Conservation (phyloP, 2,329 filamentous ascomycete species). For the Tympanopsis confertula region DNA sequence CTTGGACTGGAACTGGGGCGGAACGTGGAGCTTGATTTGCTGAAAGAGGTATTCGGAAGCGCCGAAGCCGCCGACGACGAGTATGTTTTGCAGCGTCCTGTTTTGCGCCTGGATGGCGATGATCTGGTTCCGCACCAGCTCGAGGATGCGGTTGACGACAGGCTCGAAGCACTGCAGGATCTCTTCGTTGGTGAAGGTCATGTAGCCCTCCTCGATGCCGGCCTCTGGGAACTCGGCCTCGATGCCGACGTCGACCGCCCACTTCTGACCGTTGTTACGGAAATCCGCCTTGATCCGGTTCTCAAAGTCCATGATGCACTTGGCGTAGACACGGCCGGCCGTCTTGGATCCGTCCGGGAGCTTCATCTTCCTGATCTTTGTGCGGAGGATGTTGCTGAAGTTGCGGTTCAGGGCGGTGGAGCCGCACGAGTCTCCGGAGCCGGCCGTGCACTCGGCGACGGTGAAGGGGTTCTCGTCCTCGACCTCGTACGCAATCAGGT, state of each 20-base stretch:
- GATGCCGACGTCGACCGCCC: constrained; percentile 97
- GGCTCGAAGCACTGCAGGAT: constrained; percentile 98
- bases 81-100: constrained; percentile 81
- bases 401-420: constrained; percentile 97
- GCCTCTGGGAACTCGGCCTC: constrained; percentile 97
- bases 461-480: constrained; percentile 96
- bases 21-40: constrained; percentile 96
- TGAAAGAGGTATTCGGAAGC: constrained; percentile 98
- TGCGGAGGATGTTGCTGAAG: constrained; percentile 93
- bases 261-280: constrained; percentile 97
- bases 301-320: constrained; percentile 99
- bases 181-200: constrained; percentile 99
- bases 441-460: constrained; percentile 91
- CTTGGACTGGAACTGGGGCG: constrained; percentile 95
- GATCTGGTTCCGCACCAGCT: constrained; percentile 94
- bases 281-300: constrained; percentile 99
- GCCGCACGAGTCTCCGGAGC: constrained; percentile 92
- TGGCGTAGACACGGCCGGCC: constrained; percentile 94
- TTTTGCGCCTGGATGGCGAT: constrained; percentile 98
- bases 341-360: constrained; percentile 92
- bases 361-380: constrained; percentile 99
- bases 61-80: constrained; percentile 95
- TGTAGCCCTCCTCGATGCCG: constrained; percentile 96
- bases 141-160: constrained; percentile 90
- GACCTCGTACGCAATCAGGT: constrained; percentile 97